A percentile compares a stretch with the other conserved stretches of the same genome.
These are phyloP conservation scores for Dothistroma pini DNA, from an alignment of 2,329 filamentous ascomycete genomes.

Conservation along the genomic window DNA sequence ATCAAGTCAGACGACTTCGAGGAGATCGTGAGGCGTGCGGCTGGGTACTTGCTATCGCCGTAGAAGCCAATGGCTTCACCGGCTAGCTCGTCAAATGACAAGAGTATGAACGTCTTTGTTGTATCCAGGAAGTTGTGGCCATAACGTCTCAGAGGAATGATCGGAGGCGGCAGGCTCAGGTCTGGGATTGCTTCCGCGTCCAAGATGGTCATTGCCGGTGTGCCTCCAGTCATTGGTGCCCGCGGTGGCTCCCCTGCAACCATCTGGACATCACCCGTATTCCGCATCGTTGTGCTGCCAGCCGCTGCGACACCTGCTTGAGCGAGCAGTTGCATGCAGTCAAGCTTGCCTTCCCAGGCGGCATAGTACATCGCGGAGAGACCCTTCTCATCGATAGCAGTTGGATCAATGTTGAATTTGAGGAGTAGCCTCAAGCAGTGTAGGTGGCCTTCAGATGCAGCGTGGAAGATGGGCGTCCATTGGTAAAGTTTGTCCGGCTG, in stretches of 20 bases:
- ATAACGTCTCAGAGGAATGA: constrained; percentile 90
- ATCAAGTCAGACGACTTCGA: constrained; percentile 96
- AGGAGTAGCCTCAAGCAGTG: constrained; percentile 79
- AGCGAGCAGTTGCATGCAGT: constrained; percentile 86
- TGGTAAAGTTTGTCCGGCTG: constrained; percentile 94
- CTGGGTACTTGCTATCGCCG: constrained; percentile 93
- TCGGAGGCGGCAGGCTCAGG: constrained; percentile 87
- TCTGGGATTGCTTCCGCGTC: constrained; percentile 88
- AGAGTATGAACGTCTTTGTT: constrained; percentile 84
- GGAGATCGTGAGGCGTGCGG: constrained; percentile 89
- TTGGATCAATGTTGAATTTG: constrained; percentile 71
- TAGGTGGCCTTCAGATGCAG: constrained; percentile 92
- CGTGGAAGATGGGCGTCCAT: constrained; percentile 95
- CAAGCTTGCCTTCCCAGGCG: constrained; percentile 92
- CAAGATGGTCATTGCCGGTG: constrained; percentile 19
- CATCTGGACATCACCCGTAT: constrained; percentile 34
- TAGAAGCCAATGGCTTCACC: constrained; percentile 86
- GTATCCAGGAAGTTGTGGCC: constrained; percentile 98
- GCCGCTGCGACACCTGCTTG: constrained; percentile 39
- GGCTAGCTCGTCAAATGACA: constrained; percentile 75
- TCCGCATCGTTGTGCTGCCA: constrained; percentile 4
- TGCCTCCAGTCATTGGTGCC: constrained; percentile 54
- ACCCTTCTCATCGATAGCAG: constrained; percentile 84
- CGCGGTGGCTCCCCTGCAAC: constrained; percentile 33
- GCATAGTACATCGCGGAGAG: constrained; percentile 97